Evolutionary conservation across 2,329 filamentous ascomycete genomes (phyloP), one percentile per base, ranked within the genome.

Genomic region (Ceratocystis albifundus): DNA sequence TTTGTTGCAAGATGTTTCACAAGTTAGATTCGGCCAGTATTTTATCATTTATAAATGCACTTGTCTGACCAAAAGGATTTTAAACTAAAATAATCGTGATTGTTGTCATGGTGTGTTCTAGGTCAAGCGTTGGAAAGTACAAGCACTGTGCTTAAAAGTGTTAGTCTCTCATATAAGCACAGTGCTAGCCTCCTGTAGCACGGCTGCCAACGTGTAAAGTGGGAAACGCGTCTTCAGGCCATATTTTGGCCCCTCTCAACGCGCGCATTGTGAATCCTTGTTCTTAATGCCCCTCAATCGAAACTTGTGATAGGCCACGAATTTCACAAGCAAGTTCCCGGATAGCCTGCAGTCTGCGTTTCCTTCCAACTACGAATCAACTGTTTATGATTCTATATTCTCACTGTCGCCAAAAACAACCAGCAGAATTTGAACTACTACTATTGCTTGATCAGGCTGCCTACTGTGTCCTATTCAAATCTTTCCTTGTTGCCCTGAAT

Each of bases 201-300:
- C 12, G 15, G 22, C 6, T n/a, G 32, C 48, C 3, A 3, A n/a
- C 61, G 65, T 41, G 48, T 66, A 66, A 66, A 66, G 65, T 66
- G 65, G 61, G 25, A 61, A 36, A 59, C 48, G 50, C 61, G 61
- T 48, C 48, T 48, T 44, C 62, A 46, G 20, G 61, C 61, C 41
- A 70, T 68, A 17, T 41, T 69, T 66, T 57, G 25, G 44, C 30
- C 36, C 55, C 30, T 59, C 41, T 48, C 62, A 55, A 66, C 59
- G 48, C 44, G 66, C 59, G 48, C 44, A 63, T 32, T 62, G 63
- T 32, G 62, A 46, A 55, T 45, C 44, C 32, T 59, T 62, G 32
- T 30, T n/a, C 28, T 65, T 62, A 6, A n/a, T 57, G 55, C 63
- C 64, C 62, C 62, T 62, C 53, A 65, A 36, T 15, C 44, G 50